These are phyloP conservation scores for Nitzschia sp. DNA, from an alignment of 108 stramenopile species.

Conservation along the genomic window DNA sequence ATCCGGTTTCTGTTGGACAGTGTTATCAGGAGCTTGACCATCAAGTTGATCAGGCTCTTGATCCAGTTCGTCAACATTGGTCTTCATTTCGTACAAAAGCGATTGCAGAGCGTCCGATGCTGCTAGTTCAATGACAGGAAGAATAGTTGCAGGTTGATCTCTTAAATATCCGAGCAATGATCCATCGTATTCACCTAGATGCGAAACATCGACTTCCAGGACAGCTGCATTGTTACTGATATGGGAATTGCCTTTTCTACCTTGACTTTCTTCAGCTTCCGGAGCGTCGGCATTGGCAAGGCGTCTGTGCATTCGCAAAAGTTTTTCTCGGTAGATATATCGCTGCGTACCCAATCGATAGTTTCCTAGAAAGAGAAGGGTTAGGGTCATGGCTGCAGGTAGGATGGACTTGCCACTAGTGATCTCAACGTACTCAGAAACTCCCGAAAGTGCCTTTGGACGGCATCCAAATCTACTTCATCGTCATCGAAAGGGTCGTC, in stretches of 20 bases:
- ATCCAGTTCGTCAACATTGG: constrained; percentile 10
- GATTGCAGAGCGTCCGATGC: constrained; percentile 74
- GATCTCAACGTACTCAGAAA: constrained; percentile 67
- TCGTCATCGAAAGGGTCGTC: constrained; percentile 11
- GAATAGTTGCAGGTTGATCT: constrained; percentile 55
- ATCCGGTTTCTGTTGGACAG: background rate
- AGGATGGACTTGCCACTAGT: background rate
- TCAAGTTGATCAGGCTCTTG: constrained; percentile 9
- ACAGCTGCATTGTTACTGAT: constrained; percentile 42
- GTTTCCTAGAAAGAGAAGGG: constrained; percentile 46
- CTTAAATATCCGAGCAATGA: constrained; percentile 71
- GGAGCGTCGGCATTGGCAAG: constrained; percentile 20
- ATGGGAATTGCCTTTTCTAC: background rate
- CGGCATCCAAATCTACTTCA: constrained; percentile 49
- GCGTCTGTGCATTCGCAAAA: constrained; percentile 82
- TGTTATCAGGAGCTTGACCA: constrained; percentile 22
- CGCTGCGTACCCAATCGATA: constrained; percentile 74
- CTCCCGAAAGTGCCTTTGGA: constrained; percentile 82
- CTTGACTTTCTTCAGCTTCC: background rate
- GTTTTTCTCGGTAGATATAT: constrained; percentile 77
- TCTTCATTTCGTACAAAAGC: constrained; percentile 49
- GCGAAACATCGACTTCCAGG: constrained; percentile 73
- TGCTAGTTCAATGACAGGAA: constrained; percentile 74
- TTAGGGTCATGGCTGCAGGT: background rate
- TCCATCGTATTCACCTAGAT: constrained; percentile 85